phyloP scores from a whole-genome alignment of 1,284 basidiomycete species.

The Malassezia japonica region DNA sequence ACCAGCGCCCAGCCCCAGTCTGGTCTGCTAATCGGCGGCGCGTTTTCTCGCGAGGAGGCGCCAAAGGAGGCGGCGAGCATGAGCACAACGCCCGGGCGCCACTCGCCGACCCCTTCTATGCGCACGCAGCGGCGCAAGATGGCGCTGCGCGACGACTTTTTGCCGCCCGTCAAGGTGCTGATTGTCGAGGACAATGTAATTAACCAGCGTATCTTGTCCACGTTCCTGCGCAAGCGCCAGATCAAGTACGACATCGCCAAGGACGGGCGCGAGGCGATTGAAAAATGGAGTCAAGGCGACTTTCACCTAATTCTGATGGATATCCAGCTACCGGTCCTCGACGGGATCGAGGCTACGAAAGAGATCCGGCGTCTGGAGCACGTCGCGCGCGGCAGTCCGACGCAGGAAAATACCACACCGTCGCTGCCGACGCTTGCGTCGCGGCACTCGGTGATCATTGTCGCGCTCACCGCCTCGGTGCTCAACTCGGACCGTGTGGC shows the following conservation, averaged over 20 bases:
- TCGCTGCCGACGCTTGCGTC: background rate
- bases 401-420: conserved; percentile 11
- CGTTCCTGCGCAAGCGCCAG: conserved; percentile 90
- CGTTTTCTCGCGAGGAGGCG: background rate
- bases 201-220: conserved; percentile 90
- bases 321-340: conserved; percentile 98
- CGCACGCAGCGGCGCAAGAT: conserved; percentile 26
- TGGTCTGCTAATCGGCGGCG: conserved; percentile 41
- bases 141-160: conserved; percentile 32
- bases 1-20: conserved; percentile 36
- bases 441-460: conserved; percentile 92
- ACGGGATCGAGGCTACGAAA: conserved; percentile 92
- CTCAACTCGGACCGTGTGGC: conserved; percentile 84
- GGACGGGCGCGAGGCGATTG: conserved; percentile 88
- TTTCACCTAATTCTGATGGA: conserved; percentile 99
- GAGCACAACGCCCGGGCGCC: background rate
- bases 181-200: conserved; percentile 75
- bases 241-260: conserved; percentile 91
- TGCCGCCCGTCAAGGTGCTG: conserved; percentile 46
- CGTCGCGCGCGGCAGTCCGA: conserved; percentile 29
- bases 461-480: conserved; percentile 89
- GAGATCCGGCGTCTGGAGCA: conserved; percentile 83
- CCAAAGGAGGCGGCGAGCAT: background rate
- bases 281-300: conserved; percentile 84
- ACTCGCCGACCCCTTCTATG: background rate